Percentiles rank a stretch among this genome's conserved stretches.
phyloP scores from a whole-genome alignment of 2,329 filamentous ascomycete genomes.

The Pseudocercospora fijiensis region DNA sequence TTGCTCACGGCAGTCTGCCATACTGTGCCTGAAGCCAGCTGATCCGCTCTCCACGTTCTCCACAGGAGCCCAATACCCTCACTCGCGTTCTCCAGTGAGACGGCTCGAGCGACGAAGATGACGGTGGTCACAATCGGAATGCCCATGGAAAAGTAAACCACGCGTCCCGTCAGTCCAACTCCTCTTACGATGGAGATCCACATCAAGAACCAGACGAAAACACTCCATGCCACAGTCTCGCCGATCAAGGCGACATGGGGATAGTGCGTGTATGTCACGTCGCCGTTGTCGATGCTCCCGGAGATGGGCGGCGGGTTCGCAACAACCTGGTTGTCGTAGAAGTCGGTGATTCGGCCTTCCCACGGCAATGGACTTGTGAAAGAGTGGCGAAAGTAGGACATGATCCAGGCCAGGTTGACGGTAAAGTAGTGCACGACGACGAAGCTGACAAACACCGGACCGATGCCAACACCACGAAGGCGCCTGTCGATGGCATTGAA shows the following conservation, averaged over 20 bases:
- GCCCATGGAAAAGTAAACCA: neutral
- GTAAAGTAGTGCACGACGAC: neutral
- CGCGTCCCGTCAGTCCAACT: neutral
- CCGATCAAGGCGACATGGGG: neutral
- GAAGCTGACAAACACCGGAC: neutral
- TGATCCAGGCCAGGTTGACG: neutral
- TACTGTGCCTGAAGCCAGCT: neutral
- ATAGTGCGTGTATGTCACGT: neutral
- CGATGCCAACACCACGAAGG: neutral
- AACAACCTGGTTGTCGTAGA: neutral
- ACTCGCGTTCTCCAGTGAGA: neutral
- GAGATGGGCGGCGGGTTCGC: neutral
- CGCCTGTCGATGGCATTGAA: neutral
- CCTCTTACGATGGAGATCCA: neutral
- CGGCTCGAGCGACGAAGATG: neutral
- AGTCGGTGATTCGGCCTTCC: neutral
- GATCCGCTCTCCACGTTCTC: neutral
- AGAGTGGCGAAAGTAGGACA: neutral
- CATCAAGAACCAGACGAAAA: neutral
- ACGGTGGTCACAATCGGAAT: neutral
- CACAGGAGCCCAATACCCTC: neutral
- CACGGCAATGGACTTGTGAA: neutral
- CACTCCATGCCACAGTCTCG: neutral
- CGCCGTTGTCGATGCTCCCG: neutral
- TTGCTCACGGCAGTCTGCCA: neutral